These are phyloP conservation scores for Pelargonium fulgidum DNA, from an alignment of 441 rosid genomes.

Conservation along the genomic window DNA sequence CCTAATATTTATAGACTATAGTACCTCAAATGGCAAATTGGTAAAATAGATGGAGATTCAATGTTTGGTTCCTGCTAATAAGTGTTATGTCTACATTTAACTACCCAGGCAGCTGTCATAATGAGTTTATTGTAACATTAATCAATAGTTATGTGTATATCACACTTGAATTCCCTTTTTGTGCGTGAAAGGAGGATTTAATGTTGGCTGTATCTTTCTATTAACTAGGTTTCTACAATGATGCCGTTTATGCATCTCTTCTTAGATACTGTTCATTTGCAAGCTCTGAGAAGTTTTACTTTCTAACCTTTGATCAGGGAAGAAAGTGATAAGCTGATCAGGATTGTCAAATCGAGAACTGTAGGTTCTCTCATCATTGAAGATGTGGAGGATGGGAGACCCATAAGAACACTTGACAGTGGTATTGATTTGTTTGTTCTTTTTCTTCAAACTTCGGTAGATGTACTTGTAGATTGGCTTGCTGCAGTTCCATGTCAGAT, in stretches of 20 bases:
- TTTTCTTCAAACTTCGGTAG: not conserved
- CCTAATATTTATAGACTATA: not conserved
- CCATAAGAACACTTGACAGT: conserved; percentile 26
- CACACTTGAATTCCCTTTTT: too few species aligned
- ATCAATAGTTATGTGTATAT: not conserved
- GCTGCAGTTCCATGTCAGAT: conserved; percentile 16
- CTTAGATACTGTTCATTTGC: conserved; percentile 12
- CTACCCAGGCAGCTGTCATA: not conserved
- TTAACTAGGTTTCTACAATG: not conserved
- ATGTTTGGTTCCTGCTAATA: not conserved
- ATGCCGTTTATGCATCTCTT: not conserved
- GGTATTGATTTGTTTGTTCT: conserved; percentile 27
- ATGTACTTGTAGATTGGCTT: conserved; percentile 13
- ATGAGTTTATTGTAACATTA: not conserved
- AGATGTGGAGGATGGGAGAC: conserved; percentile 26
- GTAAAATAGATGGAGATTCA: not conserved
- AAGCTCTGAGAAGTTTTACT: conserved; percentile 19
- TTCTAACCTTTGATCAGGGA: conserved; percentile 52
- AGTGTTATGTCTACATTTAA: not conserved
- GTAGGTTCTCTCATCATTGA: conserved; percentile 33
- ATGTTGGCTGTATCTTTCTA: not conserved
- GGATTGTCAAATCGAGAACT: conserved; percentile 70
- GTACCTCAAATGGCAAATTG: not conserved
- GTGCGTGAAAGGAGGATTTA: not conserved
- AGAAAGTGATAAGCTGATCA: conserved; percentile 60